phyloP scores from a whole-genome alignment of 1,284 basidiomycete species.

The Ceratobasidium theobromae region DNA sequence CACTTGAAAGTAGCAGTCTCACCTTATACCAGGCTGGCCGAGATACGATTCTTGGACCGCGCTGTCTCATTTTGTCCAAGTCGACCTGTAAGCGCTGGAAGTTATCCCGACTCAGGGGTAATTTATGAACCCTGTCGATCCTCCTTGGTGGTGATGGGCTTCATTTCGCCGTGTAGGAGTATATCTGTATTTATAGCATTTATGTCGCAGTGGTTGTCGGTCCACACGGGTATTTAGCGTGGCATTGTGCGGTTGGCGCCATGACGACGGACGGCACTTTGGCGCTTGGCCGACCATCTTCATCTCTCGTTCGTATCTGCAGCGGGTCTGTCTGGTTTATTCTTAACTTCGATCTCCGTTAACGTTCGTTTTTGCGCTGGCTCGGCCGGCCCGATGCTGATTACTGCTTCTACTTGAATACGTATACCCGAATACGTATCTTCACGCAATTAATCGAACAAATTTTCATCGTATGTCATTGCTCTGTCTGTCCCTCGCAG shows the following conservation, averaged over 20 bases:
- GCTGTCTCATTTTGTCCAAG: no score
- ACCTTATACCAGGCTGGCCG: no score
- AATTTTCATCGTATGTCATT: constrained; percentile 47
- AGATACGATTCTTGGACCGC: no score
- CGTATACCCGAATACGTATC: not conserved
- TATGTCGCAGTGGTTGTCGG: not conserved
- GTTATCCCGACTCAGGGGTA: no score
- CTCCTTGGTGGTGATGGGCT: not conserved
- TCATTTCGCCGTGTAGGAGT: not conserved
- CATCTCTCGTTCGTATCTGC: not conserved
- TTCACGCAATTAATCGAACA: not conserved
- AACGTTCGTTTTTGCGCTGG: not conserved
- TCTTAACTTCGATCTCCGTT: constrained; percentile 5
- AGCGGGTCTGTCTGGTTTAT: constrained; percentile 26
- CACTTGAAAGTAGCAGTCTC: no score
- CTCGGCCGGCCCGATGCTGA: constrained; percentile 28
- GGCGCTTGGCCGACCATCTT: not conserved
- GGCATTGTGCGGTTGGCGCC: constrained; percentile 5
- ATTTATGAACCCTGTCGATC: constrained; percentile 15
- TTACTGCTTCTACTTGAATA: not conserved
- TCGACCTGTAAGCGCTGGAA: no score
- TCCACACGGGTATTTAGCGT: constrained; percentile 8
- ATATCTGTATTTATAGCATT: not conserved
- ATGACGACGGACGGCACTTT: constrained; percentile 9
- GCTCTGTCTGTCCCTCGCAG: constrained; percentile 66